Conservation (phyloP, 2,329 filamentous ascomycete species). For the Coniochaeta sp. region DNA sequence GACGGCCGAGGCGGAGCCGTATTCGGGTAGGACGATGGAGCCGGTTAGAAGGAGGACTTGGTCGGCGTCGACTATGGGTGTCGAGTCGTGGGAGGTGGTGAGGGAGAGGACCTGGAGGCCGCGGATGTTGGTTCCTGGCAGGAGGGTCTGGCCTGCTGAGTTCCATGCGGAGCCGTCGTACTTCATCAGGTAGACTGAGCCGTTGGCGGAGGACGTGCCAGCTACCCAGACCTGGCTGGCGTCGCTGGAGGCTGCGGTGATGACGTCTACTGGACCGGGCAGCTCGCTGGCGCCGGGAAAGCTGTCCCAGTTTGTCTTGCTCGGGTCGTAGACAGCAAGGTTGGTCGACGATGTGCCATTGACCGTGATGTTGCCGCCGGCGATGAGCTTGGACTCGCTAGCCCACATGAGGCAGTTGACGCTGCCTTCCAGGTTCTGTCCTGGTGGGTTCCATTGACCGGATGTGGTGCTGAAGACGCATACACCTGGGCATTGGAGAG, state of each 20-base stretch:
- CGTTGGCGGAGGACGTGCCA: conserved; percentile 58
- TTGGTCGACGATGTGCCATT: conserved; percentile 54
- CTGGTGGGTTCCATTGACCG: conserved; percentile 74
- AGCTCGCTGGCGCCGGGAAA: conserved; percentile 58
- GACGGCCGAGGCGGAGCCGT: conserved; percentile 78
- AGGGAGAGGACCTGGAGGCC: conserved; percentile 77
- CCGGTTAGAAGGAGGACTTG: conserved; percentile 82
- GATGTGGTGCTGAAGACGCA: conserved; percentile 69
- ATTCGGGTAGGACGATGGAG: conserved; percentile 64
- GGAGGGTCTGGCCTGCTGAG: conserved; percentile 56
- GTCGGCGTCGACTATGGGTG: conserved; percentile 55
- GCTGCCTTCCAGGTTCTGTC: conserved; percentile 61
- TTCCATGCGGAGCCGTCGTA: conserved; percentile 70
- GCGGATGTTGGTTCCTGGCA: conserved; percentile 59
- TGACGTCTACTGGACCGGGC: conserved; percentile 71
- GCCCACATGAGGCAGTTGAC: conserved; percentile 73
- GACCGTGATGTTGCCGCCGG: conserved; percentile 69
- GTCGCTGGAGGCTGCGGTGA: conserved; percentile 68
- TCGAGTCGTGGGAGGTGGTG: conserved; percentile 58
- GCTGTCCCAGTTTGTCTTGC: conserved; percentile 57
- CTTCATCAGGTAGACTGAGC: conserved; percentile 72
- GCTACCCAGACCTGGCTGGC: conserved; percentile 74
- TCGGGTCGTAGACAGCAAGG: conserved; percentile 67
- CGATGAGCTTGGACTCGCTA: conserved; percentile 62
- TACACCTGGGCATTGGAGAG: conserved; percentile 72